Evolutionary conservation across 768 basidiomycete species (phyloP), one percentile per base, ranked within the genome.

Genomic region (Ramaria sp.): DNA sequence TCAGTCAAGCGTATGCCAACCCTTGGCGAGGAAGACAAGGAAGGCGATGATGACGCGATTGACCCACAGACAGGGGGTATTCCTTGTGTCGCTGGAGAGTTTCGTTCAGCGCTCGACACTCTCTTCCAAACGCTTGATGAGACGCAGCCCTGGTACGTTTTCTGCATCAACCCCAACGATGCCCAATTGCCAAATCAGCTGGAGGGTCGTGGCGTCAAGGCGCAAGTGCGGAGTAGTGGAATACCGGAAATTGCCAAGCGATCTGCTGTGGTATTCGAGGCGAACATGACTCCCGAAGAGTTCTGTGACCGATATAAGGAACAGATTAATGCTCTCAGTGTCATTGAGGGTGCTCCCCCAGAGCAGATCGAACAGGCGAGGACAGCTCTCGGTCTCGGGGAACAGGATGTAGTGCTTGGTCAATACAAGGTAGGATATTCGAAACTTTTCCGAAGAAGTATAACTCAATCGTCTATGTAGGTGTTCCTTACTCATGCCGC

Each of bases 131-230:
- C 91, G 1, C 73, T 97, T 24, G 84, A 87, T 54, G 94, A 96
- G 63, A 88, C 91, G 15, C 88, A 93, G 71, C 73, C 82, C 1
- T 97, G 93, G 93, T 87, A 84, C 63, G 78, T 96, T 17, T 91
- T 95, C 70, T 96, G 92, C 65, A 71, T 98, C 63, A 92, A 88
- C 67, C 92, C 94, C 4, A 99, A 98, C 66, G 93, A 97, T 71
- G 85, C 91, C 24, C 95, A 95, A 66, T 72, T 97, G 19, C 92
- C 94, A 39, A 91, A 92, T 66, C 94, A 97, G 67, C 73, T 97
- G 53, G 95, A 98, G 72, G 88, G 90, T 11, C 77, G 93, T 46
- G 84, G 86, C 41, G 86, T 97, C 50, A 95, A 93, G 68, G 88
- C 89, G 0, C 95, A 98, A 71, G 85, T 98, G 38, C 78, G 88